Percentiles rank a stretch among this genome's conserved stretches.
phyloP scores from a whole-genome alignment of 768 basidiomycete species.

The Coprinopsis sp. region DNA sequence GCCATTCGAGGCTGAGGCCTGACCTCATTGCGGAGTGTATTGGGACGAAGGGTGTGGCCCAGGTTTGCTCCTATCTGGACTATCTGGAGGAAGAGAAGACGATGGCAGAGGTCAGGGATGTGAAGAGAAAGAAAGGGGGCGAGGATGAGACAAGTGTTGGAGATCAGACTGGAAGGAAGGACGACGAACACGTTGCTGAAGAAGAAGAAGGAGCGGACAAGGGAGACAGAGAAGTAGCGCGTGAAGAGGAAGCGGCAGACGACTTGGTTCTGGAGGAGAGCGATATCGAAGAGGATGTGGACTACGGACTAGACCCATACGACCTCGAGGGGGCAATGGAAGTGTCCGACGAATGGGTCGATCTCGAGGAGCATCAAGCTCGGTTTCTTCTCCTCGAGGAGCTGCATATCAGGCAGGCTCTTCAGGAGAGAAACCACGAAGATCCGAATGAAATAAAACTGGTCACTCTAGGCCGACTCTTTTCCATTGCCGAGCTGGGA shows the following conservation, averaged over 20 bases:
- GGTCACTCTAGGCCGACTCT: background rate
- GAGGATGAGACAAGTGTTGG: constrained; percentile 41
- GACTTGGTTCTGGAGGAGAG: background rate
- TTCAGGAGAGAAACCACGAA: background rate
- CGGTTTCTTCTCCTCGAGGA: constrained; percentile 17
- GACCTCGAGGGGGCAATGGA: constrained; percentile 27
- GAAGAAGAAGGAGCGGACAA: constrained; percentile 28
- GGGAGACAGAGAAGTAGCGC: constrained; percentile 6
- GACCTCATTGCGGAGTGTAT: constrained; percentile 71
- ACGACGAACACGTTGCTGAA: constrained; percentile 27
- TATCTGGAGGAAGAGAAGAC: no score
- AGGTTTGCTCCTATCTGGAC: constrained; percentile 67
- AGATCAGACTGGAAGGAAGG: constrained; percentile 45
- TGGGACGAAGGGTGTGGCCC: constrained; percentile 58
- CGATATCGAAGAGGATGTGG: background rate
- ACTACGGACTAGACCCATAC: background rate
- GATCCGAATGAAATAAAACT: background rate
- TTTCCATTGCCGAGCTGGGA: background rate
- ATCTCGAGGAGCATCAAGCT: constrained; percentile 29
- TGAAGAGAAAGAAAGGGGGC: constrained; percentile 13
- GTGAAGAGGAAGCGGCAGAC: constrained; percentile 5
- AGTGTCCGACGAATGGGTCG: constrained; percentile 31
- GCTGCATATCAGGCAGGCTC: no score
- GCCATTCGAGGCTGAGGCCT: constrained; percentile 67
- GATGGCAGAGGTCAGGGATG: constrained; percentile 34